Evolutionary conservation across 495 filamentous ascomycete genomes (phyloP).

Genomic region (Aspergillus sclerotiicarbonarius): DNA sequence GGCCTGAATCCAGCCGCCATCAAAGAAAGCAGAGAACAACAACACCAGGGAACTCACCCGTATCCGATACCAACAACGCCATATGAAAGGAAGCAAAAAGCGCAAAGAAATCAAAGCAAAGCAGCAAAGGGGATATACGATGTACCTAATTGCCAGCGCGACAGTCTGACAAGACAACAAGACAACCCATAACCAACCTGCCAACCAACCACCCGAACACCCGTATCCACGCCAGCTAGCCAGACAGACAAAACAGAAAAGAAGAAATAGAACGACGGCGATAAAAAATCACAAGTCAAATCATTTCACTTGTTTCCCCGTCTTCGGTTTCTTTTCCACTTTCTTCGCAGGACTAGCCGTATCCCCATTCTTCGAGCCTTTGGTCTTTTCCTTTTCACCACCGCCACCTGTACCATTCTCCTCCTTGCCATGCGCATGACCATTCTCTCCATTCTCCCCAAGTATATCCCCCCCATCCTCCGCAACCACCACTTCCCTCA

Average conservation of each 20-base stretch:
- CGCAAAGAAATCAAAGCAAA: too few species aligned
- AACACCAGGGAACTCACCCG: too few species aligned
- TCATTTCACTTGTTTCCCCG: conserved; percentile 28
- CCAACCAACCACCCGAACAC: too few species aligned
- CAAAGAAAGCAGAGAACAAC: too few species aligned
- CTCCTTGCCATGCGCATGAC: conserved; percentile 5
- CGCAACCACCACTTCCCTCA: conserved; percentile 49
- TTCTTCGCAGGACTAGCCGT: conserved; percentile 25
- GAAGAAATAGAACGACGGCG: conserved; percentile 1
- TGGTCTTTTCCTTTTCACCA: conserved; percentile 10
- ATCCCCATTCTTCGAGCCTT: conserved; percentile 20
- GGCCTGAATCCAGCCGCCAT: too few species aligned
- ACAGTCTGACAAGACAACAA: too few species aligned
- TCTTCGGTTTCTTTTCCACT: conserved; percentile 25
- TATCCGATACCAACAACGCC: too few species aligned
- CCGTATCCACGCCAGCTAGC: too few species aligned
- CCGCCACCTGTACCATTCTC: not conserved
- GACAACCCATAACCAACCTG: too few species aligned
- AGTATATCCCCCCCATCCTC: conserved; percentile 19
- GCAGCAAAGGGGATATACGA: too few species aligned
- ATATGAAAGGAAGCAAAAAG: too few species aligned
- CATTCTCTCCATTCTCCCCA: conserved; percentile 28
- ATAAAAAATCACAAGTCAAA: not conserved
- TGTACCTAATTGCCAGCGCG: too few species aligned
- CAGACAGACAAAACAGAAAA: not conserved